Conservation (phyloP, 163 green algal species). For the Scenedesmus sp. region DNA sequence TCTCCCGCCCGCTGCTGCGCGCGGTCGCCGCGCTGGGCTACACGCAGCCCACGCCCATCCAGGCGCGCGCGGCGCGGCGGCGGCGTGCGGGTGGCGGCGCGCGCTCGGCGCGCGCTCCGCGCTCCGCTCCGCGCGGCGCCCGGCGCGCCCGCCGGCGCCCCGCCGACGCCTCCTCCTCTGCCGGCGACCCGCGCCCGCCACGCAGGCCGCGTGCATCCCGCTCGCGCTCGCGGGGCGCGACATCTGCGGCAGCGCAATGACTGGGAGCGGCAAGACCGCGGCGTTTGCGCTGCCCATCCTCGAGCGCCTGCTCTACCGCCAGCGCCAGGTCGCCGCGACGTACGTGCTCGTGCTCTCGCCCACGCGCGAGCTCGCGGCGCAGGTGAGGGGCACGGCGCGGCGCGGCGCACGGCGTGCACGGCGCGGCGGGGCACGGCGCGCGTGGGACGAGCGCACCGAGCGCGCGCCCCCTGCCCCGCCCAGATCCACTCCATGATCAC, state of each 20-base stretch:
- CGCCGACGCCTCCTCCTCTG: background rate
- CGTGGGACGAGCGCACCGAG: too few relatives aligned
- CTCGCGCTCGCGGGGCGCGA: conserved; percentile 92
- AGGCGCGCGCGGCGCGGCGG: conserved; percentile 67
- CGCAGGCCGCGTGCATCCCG: conserved; percentile 92
- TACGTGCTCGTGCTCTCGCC: conserved; percentile 96
- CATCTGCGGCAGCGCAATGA: conserved; percentile 95
- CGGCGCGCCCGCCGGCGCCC: too few relatives aligned
- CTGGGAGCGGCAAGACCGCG: conserved; percentile 95
- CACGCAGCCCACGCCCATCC: conserved; percentile 93
- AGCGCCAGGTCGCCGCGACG: conserved; percentile 75
- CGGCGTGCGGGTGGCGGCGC: background rate
- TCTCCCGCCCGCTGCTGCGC: conserved; percentile 86
- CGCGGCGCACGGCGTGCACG: too few relatives aligned
- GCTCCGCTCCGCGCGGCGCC: too few relatives aligned
- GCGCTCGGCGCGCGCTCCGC: background rate
- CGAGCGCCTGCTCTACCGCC: conserved; percentile 93
- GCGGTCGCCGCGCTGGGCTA: conserved; percentile 93
- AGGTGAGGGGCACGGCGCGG: too few relatives aligned
- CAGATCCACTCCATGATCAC: conserved; percentile 96
- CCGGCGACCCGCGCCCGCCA: background rate
- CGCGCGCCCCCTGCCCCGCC: too few relatives aligned
- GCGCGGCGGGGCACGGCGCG: too few relatives aligned
- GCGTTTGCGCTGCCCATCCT: conserved; percentile 95
- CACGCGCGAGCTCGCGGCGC: conserved; percentile 95